Percentiles rank a stretch among this genome's conserved stretches.
Evolutionary conservation across 202 grass and related monocot species (phyloP).

Genomic region (Hordeum pubiflorum): DNA sequence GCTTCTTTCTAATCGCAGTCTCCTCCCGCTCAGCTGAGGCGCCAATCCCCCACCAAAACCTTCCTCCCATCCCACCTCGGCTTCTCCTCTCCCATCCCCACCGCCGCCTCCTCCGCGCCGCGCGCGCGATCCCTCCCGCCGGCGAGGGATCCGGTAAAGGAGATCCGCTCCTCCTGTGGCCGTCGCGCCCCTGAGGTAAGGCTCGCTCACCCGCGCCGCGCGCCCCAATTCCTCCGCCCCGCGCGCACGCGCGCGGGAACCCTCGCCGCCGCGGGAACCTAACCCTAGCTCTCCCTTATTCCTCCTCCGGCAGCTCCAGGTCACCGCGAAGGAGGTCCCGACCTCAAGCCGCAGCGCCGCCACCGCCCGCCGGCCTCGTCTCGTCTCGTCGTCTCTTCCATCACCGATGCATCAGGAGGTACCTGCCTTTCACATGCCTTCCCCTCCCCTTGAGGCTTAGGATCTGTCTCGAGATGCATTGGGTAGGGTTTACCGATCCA

Average conservation of each 20-base stretch:
- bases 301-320: background rate
- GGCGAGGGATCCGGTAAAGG: too few relatives aligned
- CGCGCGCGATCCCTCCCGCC: background rate
- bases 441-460: too few relatives aligned
- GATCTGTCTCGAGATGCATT: too few relatives aligned
- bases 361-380: background rate
- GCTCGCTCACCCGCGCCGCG: background rate
- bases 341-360: background rate
- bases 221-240: background rate
- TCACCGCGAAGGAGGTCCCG: background rate
- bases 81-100: background rate
- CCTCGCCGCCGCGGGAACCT: slow-evolving; percentile 10
- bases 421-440: background rate
- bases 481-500: background rate
- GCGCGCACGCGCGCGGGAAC: background rate
- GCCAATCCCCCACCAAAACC: slow-evolving; percentile 9
- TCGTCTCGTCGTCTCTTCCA: background rate
- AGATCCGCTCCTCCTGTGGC: background rate
- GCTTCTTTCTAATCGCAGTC: background rate
- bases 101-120: background rate
- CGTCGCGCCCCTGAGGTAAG: slow-evolving; percentile 5
- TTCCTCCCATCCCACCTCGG: background rate
- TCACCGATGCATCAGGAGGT: slow-evolving; percentile 2
- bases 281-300: background rate
- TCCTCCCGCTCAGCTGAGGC: slow-evolving; percentile 9